Percentiles rank a stretch among this genome's conserved stretches.
These are phyloP conservation scores for Dalbergia cochinchinensis DNA, from an alignment of 306 rosid genomes.

Conservation along the genomic window DNA sequence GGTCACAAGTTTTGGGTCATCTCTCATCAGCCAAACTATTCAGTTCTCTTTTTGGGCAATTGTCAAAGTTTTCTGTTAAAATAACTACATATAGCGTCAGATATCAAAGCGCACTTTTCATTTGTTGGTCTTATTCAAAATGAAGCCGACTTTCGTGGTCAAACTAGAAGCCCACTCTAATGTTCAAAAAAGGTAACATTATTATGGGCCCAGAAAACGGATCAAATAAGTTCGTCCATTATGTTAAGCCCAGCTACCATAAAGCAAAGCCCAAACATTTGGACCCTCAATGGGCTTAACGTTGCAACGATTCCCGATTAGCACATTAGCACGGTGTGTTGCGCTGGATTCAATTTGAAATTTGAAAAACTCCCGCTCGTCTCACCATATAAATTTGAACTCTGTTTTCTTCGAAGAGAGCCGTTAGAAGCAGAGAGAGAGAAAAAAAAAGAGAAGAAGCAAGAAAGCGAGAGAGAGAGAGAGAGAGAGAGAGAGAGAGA, in stretches of 20 bases:
- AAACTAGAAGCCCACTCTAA: not conserved
- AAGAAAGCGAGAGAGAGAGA: not conserved
- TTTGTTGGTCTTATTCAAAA: not conserved
- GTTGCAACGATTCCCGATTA: constrained; percentile 7
- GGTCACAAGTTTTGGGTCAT: too few relatives aligned
- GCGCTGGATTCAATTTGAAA: constrained; percentile 44
- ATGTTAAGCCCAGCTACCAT: not conserved
- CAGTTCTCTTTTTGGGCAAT: too few relatives aligned
- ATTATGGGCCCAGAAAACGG: not conserved
- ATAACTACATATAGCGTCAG: too few relatives aligned
- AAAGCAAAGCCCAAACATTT: constrained; percentile 9
- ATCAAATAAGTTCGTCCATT: not conserved
- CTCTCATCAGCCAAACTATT: too few relatives aligned
- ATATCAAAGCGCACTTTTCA: not conserved
- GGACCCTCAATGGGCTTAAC: not conserved
- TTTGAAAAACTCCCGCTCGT: constrained; percentile 67
- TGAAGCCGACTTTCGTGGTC: not conserved
- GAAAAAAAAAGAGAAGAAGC: not conserved
- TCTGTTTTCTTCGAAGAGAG: constrained; percentile 3
- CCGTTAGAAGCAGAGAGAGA: constrained; percentile 29
- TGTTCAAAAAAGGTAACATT: not conserved
- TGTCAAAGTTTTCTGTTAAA: too few relatives aligned
- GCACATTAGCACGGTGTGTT: not conserved
- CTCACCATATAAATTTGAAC: constrained; percentile 45
- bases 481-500: not conserved